Percentiles rank a stretch among this genome's conserved stretches.
phyloP scores from a whole-genome alignment of 305 asterid species.

The Fraxinus ornus region DNA sequence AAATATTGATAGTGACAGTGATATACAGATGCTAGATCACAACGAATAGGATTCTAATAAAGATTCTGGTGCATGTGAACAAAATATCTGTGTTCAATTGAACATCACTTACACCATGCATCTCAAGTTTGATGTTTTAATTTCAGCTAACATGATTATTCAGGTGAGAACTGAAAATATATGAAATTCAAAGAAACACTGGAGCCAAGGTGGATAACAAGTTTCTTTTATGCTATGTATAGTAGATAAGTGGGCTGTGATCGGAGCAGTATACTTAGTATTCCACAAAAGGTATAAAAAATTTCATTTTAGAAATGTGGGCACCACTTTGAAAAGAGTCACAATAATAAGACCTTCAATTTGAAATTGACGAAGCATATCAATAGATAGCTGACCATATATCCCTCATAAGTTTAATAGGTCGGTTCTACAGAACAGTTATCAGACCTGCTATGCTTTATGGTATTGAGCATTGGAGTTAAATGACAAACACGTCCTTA shows the following conservation, averaged over 20 bases:
- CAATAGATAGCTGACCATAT: background rate
- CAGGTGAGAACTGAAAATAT: background rate
- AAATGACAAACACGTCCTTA: background rate
- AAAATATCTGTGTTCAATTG: conserved; percentile 9
- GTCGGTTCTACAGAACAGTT: background rate
- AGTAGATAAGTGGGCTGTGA: background rate
- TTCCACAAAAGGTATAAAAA: background rate
- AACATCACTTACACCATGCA: conserved; percentile 11
- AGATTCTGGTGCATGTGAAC: conserved; percentile 20
- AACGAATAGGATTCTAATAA: conserved; percentile 8
- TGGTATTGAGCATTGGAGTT: background rate
- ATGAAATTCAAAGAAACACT: background rate
- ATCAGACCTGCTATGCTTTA: background rate
- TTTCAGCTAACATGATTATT: conserved; percentile 13
- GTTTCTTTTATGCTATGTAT: background rate
- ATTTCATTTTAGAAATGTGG: background rate
- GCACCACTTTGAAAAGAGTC: background rate
- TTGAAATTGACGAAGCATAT: background rate
- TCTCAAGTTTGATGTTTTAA: conserved; percentile 8
- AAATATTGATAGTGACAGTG: conserved; percentile 4
- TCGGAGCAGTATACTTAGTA: background rate
- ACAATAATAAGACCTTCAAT: background rate
- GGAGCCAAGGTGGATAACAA: background rate
- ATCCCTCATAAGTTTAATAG: background rate
- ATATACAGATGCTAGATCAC: conserved; percentile 2